A percentile compares a stretch with the other conserved stretches of the same genome.
Conservation (phyloP, 805 yeast species). For the Ascoidea rubescens region DNA sequence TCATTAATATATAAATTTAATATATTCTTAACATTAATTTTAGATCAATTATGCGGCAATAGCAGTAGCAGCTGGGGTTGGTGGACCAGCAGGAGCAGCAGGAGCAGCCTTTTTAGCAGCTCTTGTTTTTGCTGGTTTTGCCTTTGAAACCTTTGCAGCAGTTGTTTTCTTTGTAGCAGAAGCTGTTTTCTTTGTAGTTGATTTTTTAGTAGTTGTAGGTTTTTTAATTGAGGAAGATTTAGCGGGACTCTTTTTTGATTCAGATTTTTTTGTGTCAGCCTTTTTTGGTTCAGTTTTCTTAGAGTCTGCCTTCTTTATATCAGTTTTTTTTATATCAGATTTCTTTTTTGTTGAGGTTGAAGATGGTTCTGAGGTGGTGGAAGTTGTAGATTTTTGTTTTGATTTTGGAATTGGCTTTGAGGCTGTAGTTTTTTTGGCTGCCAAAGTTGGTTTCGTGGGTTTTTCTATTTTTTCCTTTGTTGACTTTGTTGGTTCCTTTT, state of each 20-base stretch:
- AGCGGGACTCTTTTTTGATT: constrained; percentile 9
- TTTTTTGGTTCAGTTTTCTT: constrained; percentile 20
- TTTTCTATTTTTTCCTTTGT: constrained; percentile 16
- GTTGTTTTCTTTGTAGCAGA: constrained; percentile 13
- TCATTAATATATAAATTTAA: too few species aligned
- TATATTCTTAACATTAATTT: too few species aligned
- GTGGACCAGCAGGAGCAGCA: background rate
- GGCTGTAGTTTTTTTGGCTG: constrained; percentile 15
- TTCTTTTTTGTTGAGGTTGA: constrained; percentile 16
- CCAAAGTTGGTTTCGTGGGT: constrained; percentile 13
- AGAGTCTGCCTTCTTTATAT: constrained; percentile 16
- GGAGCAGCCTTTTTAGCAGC: constrained; percentile 5
- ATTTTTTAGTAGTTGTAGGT: constrained; percentile 9
- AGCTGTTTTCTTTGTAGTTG: constrained; percentile 10
- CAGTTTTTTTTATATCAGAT: constrained; percentile 18
- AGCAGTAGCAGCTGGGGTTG: too few species aligned
- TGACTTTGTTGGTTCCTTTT: constrained; percentile 22
- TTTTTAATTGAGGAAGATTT: constrained; percentile 10
- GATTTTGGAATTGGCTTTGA: constrained; percentile 14
- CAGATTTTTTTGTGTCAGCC: constrained; percentile 11
- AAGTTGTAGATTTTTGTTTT: constrained; percentile 17
- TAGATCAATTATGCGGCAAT: too few species aligned
- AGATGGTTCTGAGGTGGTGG: constrained; percentile 15
- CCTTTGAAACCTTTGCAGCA: background rate
- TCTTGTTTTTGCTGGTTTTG: background rate